Conservation (phyloP, 345 rosid genomes). For the Toxicodendron radicans region DNA sequence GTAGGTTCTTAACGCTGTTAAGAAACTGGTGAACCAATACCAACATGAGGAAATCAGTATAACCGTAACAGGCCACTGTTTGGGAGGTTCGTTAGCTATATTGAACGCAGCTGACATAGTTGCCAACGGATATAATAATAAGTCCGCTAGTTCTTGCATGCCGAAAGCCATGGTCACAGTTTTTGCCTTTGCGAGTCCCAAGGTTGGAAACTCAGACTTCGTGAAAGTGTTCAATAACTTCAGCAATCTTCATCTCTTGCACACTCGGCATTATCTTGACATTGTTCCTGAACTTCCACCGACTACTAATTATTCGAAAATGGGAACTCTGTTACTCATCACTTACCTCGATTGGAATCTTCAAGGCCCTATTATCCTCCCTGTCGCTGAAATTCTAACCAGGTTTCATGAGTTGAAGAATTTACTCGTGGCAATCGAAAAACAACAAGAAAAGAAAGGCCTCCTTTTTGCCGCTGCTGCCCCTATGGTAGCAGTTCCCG, state of each 20-base stretch:
- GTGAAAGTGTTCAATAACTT: constrained; percentile 19
- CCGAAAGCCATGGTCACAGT: not conserved
- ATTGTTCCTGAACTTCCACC: constrained; percentile 30
- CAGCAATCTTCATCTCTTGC: constrained; percentile 30
- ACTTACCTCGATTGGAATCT: constrained; percentile 25
- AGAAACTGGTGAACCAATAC: constrained; percentile 38
- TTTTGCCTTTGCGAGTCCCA: too few relatives aligned
- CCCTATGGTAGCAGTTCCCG: too few relatives aligned
- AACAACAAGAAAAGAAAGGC: too few relatives aligned
- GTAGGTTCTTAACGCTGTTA: constrained; percentile 44
- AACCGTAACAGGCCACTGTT: constrained; percentile 60
- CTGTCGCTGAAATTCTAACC: too few relatives aligned
- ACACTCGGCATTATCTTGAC: constrained; percentile 33
- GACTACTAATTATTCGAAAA: constrained; percentile 17
- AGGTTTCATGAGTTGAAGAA: too few relatives aligned
- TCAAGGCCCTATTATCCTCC: too few relatives aligned
- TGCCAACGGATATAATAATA: not conserved
- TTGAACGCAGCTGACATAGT: constrained; percentile 50
- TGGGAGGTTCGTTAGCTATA: constrained; percentile 53
- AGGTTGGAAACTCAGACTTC: too few relatives aligned
- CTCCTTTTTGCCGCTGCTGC: too few relatives aligned
- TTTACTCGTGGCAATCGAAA: too few relatives aligned
- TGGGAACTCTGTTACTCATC: constrained; percentile 37
- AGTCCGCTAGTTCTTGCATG: not conserved
- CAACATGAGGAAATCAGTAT: constrained; percentile 50